Evolutionary conservation across 331 rosid species (phyloP), one percentile per base, ranked within the genome.

Genomic region (Rosa hybrid): DNA sequence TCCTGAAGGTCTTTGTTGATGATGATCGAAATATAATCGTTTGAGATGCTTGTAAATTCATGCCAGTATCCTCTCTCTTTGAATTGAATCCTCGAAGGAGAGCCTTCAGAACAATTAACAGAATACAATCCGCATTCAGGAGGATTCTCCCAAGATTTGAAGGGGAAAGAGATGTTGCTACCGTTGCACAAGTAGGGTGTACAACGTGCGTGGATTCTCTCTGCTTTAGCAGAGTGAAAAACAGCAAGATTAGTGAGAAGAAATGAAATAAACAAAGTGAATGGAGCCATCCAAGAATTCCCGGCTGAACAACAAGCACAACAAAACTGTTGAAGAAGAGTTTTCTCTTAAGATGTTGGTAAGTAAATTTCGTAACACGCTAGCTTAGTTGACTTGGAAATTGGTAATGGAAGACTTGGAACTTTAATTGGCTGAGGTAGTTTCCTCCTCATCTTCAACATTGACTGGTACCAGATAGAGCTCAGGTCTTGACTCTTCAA

Each of bases 51-150:
- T 0, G 2, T 2, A 8, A 84, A 8, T 49, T 12, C 11, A 23
- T 48, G 46, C 82, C 48, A 25, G 81, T n/a, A n/a, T 72, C 85
- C 84, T 21, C n/a, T 30, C 18, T 14, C 39, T 38, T n/a, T 48
- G 25, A 90, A 65, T 76, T 77, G 84, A 18, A 90, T 54, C 25
- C 0, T 73, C 8, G n/a, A n/a, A n/a, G 17, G 50, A 0, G 0
- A 0, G 1, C 0, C 5, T 0, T 60, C 27, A 3, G 82, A 20
- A 42, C 80, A 77, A 4, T 83, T 0, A 16, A 84, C 51, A 0
- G 14, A 2, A 34, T 20, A 21, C 30, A 81, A 46, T 6, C 91
- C 93, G 42, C 90, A 88, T 1, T 76, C 38, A 3, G 1, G 14
- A 30, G 18, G 76, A 0, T 49, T 1, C 2, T 0, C 5, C 45